Evolutionary conservation across 306 rosid species (phyloP).

Genomic region (Medicago lupulina): DNA sequence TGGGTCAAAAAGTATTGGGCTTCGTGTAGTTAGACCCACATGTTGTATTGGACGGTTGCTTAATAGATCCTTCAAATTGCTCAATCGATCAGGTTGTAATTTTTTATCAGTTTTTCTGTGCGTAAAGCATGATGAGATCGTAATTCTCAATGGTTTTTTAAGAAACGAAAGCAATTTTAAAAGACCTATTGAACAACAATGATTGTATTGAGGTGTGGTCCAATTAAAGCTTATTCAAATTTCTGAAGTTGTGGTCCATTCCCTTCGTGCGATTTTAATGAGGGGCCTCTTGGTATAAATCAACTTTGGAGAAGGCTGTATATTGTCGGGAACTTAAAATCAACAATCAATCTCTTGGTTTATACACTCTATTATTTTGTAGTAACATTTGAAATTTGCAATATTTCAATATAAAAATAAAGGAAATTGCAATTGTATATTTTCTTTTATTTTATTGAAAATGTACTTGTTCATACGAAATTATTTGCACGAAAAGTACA

Average conservation of each 20-base stretch:
- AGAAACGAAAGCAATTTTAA: too few relatives aligned
- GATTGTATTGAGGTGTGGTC: not conserved
- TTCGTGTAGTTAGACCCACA: conserved; percentile 35
- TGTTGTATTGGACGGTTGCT: not conserved
- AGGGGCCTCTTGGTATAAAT: not conserved
- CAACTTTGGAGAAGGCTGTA: not conserved
- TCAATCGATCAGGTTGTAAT: too few relatives aligned
- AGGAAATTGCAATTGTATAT: not conserved
- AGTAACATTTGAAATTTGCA: not conserved
- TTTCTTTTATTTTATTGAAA: too few relatives aligned
- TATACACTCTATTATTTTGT: not conserved
- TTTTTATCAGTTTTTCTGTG: too few relatives aligned
- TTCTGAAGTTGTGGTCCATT: conserved; percentile 11
- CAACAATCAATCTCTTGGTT: not conserved
- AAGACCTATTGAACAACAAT: too few relatives aligned
- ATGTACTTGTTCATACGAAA: not conserved
- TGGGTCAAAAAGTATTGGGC: conserved; percentile 54
- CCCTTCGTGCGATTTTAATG: not conserved
- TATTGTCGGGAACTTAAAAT: not conserved
- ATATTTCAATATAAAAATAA: not conserved
- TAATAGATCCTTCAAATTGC: too few relatives aligned
- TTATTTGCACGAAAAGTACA: not conserved
- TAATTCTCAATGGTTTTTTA: too few relatives aligned
- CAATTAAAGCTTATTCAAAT: not conserved
- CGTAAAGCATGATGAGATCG: too few relatives aligned